Evolutionary conservation across 2,329 filamentous ascomycete species (phyloP), one percentile per base, ranked within the genome.

Genomic region (Exophiala calicioides): DNA sequence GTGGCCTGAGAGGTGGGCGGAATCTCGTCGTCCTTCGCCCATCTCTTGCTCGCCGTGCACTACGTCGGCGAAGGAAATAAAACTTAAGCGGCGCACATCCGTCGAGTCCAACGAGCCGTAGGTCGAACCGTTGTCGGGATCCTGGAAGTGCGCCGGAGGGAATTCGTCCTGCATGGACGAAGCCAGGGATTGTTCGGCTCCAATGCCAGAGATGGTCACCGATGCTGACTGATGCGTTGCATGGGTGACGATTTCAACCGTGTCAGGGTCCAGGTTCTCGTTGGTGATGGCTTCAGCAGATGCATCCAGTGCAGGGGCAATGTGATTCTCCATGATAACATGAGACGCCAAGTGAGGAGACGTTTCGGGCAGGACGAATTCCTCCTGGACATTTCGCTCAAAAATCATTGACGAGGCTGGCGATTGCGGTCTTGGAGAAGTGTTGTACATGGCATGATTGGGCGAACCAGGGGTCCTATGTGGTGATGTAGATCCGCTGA

Each of bases 1-100:
- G 34, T 55, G 52, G n/a, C 57, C 53, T 9, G 52, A 53, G 20
- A 56, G 44, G 63, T 89, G 83, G 46, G 87, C 75, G 44, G 83
- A 85, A 50, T 91, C 86, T 55, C 84, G 76, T 57, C 79, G 48
- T 16, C 30, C 27, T 16, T 57, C 55, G 21, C 43, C 46, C 29
- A 45, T 18, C 13, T 74, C 71, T 52, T 78, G 72, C 48, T 82
- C 79, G 21, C 80, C 81, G 64, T 95, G 89, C 30, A 97, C 89
- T 7, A 97, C 89, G 61, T 97, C 91, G 52, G 91, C 90, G 68
- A 97, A 97, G 5, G 90, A 95, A 64, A 97, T 95, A 71, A 97
- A 97, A 65, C 87, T 93, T 53, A 97, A 71, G 16, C 91, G 82
- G 34, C 88, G 84, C 13, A 94, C 80, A 60, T 95, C 90, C 35